These are phyloP conservation scores for Epicoccum nigrum DNA, from an alignment of 2,329 filamentous ascomycete genomes.

Conservation along the genomic window DNA sequence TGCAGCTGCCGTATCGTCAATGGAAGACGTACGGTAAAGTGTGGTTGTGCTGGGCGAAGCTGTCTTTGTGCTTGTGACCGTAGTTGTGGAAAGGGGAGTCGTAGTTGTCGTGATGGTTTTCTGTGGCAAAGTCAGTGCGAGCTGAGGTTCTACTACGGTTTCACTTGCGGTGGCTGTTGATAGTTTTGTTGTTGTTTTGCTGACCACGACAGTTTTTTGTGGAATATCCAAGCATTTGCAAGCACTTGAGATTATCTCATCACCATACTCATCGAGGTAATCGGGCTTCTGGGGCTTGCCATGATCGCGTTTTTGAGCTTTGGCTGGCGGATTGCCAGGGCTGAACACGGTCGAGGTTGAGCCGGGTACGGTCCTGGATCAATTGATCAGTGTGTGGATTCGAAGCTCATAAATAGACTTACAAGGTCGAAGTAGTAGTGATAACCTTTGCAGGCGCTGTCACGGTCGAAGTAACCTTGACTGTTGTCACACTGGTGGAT, in stretches of 20 bases:
- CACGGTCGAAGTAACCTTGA: not conserved
- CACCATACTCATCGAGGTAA: not conserved
- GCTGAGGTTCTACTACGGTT: not conserved
- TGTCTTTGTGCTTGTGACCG: not conserved
- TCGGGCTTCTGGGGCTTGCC: not conserved
- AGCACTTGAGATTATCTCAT: not conserved
- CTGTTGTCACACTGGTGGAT: not conserved
- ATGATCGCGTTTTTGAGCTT: not conserved
- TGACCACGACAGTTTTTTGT: not conserved
- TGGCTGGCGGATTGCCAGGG: not conserved
- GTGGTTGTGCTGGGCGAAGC: not conserved
- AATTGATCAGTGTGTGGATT: not conserved
- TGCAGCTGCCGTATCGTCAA: too few relatives aligned
- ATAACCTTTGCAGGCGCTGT: not conserved
- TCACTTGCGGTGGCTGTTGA: not conserved
- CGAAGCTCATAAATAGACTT: not conserved
- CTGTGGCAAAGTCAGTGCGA: not conserved
- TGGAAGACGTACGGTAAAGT: not conserved
- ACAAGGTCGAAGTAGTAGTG: not conserved
- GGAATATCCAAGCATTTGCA: constrained; percentile 1
- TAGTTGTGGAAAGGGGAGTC: not conserved
- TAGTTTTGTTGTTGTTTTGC: not conserved
- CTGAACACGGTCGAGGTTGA: not conserved
- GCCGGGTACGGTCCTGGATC: not conserved
- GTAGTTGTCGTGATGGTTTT: not conserved